phyloP scores from a whole-genome alignment of 768 basidiomycete species.

The Termitomyces sp. region DNA sequence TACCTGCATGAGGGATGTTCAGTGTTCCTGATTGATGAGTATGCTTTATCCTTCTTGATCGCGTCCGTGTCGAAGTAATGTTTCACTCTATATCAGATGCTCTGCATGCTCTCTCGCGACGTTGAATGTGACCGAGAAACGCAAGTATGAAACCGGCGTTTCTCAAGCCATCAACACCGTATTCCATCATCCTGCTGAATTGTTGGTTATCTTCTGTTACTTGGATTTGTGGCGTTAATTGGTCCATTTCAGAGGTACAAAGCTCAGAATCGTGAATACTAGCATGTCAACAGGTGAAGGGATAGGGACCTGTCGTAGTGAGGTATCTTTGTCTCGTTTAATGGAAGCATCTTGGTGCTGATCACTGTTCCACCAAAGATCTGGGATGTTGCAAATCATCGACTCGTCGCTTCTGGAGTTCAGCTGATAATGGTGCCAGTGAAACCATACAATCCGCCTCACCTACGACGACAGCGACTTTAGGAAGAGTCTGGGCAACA shows the following conservation, averaged over 20 bases:
- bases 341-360: neutral
- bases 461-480: neutral
- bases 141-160: constrained; percentile 27
- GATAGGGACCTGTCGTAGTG: constrained; percentile 30
- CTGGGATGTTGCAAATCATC: constrained; percentile 34
- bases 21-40: constrained; percentile 47
- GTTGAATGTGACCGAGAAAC: constrained; percentile 29
- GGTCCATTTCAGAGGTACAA: constrained; percentile 33
- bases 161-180: constrained; percentile 42
- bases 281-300: constrained; percentile 28
- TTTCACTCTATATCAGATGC: constrained; percentile 26
- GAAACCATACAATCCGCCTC: neutral
- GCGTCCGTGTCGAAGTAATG: neutral
- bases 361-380: constrained; percentile 25
- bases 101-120: constrained; percentile 35
- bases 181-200: constrained; percentile 39
- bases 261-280: constrained; percentile 37
- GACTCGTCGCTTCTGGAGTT: constrained; percentile 38
- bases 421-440: constrained; percentile 37
- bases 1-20: constrained; percentile 39
- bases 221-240: neutral
- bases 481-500: neutral
- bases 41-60: constrained; percentile 9
- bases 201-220: constrained; percentile 22
- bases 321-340: constrained; percentile 25